Base-by-base conservation (phyloP, 1,139 yeast genomes). In the Pichia sp. region DNA sequence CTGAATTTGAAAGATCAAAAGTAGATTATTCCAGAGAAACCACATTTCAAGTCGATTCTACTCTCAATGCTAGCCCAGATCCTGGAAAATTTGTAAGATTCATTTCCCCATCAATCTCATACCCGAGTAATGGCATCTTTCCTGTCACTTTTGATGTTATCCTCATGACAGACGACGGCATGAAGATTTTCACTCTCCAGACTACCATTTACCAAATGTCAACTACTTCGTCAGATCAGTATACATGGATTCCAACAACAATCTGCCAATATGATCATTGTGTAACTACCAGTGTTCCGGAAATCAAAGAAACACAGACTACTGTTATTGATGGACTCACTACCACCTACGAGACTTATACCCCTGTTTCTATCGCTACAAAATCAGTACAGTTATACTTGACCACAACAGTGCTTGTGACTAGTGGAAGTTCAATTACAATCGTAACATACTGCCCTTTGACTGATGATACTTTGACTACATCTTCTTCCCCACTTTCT, bases 381-480 rank as follows among this genome's bases (percentile, higher is more conserved):
- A 36, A 47, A 1, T n/a, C 50, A 15, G 36, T 57, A 30, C 59
- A 55, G 23, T 54, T 51, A 8, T 50, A 45, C 41, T 51, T 15
- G 30, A 54, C 57, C 6, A 43, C 55, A 13, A 41, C 51, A 8
- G 45, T 26, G 7, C 26, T 47, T 8, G 54, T 48, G n/a, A 51
- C 54, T 6, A 55, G 59, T 53, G 67, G 66, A 32, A 49, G 47
- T 7, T 55, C 53, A 11, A 54, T 56, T 15, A 48, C 45, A 23
- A 49, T 61, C 42, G 55, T 57, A 3, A 64, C 67, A 10, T 61
- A 59, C 47, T 59, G 60, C 45, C 66, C 67, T 11, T 43, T 59
- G 8, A 60, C 68, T 10, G 61, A 49, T 23, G 26, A 23, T 23
- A 23, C 26, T 23, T 23, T 23, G 26, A 23, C 26, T 23, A 23